Percentiles rank a stretch among this genome's conserved stretches.
These are phyloP conservation scores for Arthrobotrys pseudoclavata DNA, from an alignment of 2,329 filamentous ascomycete species.

Conservation along the genomic window DNA sequence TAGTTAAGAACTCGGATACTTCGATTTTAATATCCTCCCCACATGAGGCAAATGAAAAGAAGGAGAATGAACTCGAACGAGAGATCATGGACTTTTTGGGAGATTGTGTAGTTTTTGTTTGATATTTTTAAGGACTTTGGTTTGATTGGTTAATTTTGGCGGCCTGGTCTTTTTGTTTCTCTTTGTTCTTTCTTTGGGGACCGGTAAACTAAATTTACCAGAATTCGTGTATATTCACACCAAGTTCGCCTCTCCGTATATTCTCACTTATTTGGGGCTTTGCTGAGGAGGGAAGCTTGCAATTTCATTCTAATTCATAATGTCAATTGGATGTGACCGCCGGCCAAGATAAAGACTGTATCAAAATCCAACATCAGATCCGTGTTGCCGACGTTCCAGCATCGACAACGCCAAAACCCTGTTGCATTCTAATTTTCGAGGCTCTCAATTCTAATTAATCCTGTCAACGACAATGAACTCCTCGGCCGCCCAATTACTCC, in stretches of 20 bases:
- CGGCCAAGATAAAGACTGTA: neutral
- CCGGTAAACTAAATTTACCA: too few relatives aligned
- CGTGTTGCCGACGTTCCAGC: neutral
- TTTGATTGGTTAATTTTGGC: neutral
- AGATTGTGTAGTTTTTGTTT: conserved; percentile 59
- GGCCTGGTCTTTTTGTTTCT: neutral
- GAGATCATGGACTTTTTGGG: conserved; percentile 59
- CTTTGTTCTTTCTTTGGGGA: neutral
- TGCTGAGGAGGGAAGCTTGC: neutral
- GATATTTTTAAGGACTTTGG: conserved; percentile 3
- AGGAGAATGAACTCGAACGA: conserved; percentile 39
- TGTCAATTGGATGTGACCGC: too few relatives aligned
- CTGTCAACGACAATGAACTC: conserved; percentile 37
- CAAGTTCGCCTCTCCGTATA: too few relatives aligned
- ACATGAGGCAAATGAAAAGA: neutral
- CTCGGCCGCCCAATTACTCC: conserved; percentile 12
- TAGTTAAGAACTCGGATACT: neutral
- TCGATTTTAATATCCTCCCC: neutral
- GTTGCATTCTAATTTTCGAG: conserved; percentile 44
- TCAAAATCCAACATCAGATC: conserved; percentile 6
- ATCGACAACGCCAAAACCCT: conserved; percentile 31
- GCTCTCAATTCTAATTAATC: neutral
- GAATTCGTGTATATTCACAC: too few relatives aligned
- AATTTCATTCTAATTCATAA: neutral
- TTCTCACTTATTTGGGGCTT: neutral